Evolutionary conservation across 495 filamentous ascomycete species (phyloP), one percentile per base, ranked within the genome.

Genomic region (Cetradonia linearis): DNA sequence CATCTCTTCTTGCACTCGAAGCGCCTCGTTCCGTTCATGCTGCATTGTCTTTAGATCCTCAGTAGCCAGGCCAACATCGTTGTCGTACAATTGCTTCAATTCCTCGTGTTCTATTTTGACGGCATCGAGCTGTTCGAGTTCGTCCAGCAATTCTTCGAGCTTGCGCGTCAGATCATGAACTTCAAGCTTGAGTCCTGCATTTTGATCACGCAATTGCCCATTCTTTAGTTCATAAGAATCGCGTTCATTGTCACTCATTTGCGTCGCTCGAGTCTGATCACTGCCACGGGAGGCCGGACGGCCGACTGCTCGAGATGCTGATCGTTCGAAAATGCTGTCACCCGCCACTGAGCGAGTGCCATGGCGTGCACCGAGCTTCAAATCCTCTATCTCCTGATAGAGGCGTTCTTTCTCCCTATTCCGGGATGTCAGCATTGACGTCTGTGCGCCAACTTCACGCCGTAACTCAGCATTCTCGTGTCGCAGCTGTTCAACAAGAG

Each of bases 381-480:
- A 79, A 57, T 96, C 90, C 73, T 98, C 93, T 48, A 96, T 98
- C 68, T 98, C 93, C 62, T 95, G 88, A 68, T 96, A 94, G 18
- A 98, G 77, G 5, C 91, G 85, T 65, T 96, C 91, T 68, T 93
- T 92, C 70, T 98, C 93, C 36, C 89, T 83, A 66, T 97, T 96
- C 8, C 93, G 81, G 36, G 93, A 96, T 5, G 94, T 96, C 9
- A 98, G 82, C 92, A 97, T 98, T 0, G 91, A 95, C 1, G 91
- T 94, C 70, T 98, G 93, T 13, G 94, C 93, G 60, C 90, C 88
- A 31, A 97, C 86, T 69, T 97, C 91, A 50, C 91, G 86, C 37
- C 89, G 82, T 18, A 98, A 75, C 67, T 96, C 91, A 14, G 89
- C 89, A 66, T 96, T 97, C 68, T 97, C 93, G 63, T 91, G 88